These are phyloP conservation scores for Lagenidium giganteum DNA, from an alignment of 352 stramenopile genomes.

Conservation along the genomic window DNA sequence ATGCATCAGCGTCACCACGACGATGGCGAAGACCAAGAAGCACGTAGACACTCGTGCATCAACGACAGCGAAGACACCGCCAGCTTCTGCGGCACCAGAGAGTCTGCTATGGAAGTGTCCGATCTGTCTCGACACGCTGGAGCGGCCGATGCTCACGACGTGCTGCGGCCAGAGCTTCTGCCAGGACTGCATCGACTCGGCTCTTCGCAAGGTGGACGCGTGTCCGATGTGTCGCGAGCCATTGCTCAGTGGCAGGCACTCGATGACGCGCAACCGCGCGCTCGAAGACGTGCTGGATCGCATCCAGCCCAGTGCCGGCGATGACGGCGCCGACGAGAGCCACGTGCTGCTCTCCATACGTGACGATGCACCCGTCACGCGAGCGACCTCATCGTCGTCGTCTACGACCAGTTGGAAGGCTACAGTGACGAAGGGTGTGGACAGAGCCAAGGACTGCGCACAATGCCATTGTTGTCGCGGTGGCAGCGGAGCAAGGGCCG, in stretches of 20 bases:
- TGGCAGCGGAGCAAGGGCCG: no score
- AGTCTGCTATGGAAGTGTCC: slow-evolving; percentile 33
- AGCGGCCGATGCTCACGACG: slow-evolving; percentile 39
- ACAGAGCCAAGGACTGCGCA: no score
- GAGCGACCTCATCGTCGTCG: no score
- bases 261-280: slow-evolving; percentile 46
- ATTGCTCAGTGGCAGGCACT: slow-evolving; percentile 33
- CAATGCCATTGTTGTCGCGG: no score
- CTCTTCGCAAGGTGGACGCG: slow-evolving; percentile 31
- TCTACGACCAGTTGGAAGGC: no score
- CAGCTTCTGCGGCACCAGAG: no score
- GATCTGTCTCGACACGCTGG: slow-evolving; percentile 46
- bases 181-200: slow-evolving; percentile 35
- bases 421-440: no score
- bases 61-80: no score
- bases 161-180: slow-evolving; percentile 73
- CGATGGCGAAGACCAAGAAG: no score
- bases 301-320: slow-evolving; percentile 4
- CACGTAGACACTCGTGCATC: no score
- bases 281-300: slow-evolving; percentile 31
- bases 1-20: no score
- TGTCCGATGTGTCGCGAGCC: slow-evolving; percentile 55
- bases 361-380: neutral
- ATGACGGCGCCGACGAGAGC: slow-evolving; percentile 7
- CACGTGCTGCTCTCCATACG: slow-evolving; percentile 17